Conservation (phyloP, 768 basidiomycete species). For the Suillus variegatus region DNA sequence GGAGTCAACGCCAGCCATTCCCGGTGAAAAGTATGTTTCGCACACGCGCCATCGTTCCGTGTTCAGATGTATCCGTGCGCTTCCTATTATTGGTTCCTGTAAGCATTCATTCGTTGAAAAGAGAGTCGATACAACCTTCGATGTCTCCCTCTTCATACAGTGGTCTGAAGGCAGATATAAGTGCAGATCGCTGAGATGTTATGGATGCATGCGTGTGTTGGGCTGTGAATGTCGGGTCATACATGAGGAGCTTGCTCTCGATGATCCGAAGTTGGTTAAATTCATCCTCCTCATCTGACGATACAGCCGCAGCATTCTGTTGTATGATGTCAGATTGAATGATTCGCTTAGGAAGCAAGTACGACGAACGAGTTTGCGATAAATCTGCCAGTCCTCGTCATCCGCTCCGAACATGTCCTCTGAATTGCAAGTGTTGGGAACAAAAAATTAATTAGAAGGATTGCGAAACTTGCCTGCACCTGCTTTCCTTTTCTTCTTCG, state of each 20-base stretch:
- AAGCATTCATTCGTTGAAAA: neutral
- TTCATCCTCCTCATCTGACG: constrained; percentile 93
- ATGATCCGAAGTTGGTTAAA: constrained; percentile 66
- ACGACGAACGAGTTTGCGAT: constrained; percentile 85
- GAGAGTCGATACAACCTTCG: constrained; percentile 44
- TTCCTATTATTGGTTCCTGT: constrained; percentile 37
- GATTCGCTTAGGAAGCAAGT: neutral
- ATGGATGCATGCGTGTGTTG: constrained; percentile 83
- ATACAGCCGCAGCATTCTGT: constrained; percentile 67
- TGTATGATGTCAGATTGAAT: constrained; percentile 3
- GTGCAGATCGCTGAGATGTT: constrained; percentile 74
- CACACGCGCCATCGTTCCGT: constrained; percentile 89
- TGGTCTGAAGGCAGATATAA: constrained; percentile 85
- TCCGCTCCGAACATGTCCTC: constrained; percentile 94
- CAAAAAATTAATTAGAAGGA: neutral
- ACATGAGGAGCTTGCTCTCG: constrained; percentile 76
- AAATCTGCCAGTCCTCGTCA: constrained; percentile 97
- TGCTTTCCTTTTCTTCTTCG: constrained; percentile 84
- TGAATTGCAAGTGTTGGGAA: constrained; percentile 26
- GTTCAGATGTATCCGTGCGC: constrained; percentile 82
- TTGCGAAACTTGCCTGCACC: constrained; percentile 59
- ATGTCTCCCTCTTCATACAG: constrained; percentile 75
- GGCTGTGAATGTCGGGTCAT: constrained; percentile 83
- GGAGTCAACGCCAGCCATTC: constrained; percentile 93
- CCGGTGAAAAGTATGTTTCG: constrained; percentile 90